Base-by-base conservation (phyloP, 257 asterid species). In the Solanum bulbocastanum region DNA sequence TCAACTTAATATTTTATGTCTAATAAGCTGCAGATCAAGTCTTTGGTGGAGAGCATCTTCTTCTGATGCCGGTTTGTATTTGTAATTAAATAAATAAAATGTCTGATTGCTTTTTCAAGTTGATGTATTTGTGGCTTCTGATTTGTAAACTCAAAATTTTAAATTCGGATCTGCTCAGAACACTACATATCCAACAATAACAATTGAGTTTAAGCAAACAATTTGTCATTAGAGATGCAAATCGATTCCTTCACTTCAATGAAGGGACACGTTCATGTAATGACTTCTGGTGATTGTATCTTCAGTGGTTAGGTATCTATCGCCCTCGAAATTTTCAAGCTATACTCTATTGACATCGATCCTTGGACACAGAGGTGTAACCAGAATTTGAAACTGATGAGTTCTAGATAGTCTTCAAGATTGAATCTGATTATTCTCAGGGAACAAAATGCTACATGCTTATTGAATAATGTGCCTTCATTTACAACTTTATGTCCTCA, bases 161-260 rank as follows among this genome's bases (percentile, higher is more conserved):
- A 6, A 65, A 65, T n/a, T 1, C 3, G 1, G 2, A 32, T 25
- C 4, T 66, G 18, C 16, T 25, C 18, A n/a, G 22, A 65, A n/a
- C 33, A 65, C 72, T 25, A 65, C 8, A 25, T 65, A n/a, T 5
- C 3, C 72, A 65, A 65, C 16, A 65, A n/a, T 12, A 25, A 66
- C 15, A 5, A 5, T 25, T 66, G 36, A 66, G 9, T 25, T 27
- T 5, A 10, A 66, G 32, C 32, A 66, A 27, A 66, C 16, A 13
- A 10, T 32, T 95, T 69, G 92, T 95, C 58, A 94, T 96, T 35
- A 92, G 98, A 88, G 96, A 96, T 91, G 92, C 93, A 39, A 96
- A 72, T 72, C 91, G 98, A 49, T 94, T 91, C 85, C 98, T 94
- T 92, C 94, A 89, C 90, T 96, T 95, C 27, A 91, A 93, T 85